These are phyloP conservation scores for Alternaria triticina DNA, from an alignment of 2,329 filamentous ascomycete genomes.

Conservation along the genomic window DNA sequence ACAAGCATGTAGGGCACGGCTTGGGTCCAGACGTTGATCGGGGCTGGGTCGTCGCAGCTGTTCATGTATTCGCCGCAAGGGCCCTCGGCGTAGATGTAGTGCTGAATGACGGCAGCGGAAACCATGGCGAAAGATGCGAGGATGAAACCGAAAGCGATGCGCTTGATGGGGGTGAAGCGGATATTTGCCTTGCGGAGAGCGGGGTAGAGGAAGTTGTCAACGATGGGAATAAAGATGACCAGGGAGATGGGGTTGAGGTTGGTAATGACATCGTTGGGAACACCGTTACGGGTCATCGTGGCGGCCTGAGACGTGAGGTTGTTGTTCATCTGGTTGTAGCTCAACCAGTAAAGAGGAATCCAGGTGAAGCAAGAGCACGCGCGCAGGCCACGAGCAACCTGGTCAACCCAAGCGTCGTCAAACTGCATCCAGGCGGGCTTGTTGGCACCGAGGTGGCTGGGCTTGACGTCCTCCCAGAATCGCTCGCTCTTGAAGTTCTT, in stretches of 20 bases:
- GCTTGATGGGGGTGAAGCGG: constrained; percentile 61
- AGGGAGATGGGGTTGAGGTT: constrained; percentile 62
- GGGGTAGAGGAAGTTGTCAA: constrained; percentile 61
- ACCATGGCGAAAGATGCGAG: constrained; percentile 58
- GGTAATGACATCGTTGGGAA: constrained; percentile 63
- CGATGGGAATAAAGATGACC: constrained; percentile 62
- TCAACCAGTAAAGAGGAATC: constrained; percentile 52
- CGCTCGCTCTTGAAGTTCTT: constrained; percentile 62
- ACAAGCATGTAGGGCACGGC: constrained; percentile 59
- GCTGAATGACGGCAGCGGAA: constrained; percentile 57
- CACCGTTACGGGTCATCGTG: constrained; percentile 59
- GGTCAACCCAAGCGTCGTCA: constrained; percentile 81
- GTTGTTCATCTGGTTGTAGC: constrained; percentile 62
- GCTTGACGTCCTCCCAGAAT: constrained; percentile 74
- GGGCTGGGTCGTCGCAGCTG: constrained; percentile 59
- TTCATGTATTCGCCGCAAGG: constrained; percentile 66
- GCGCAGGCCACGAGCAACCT: constrained; percentile 48
- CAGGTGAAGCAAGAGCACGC: constrained; percentile 61
- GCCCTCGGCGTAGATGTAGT: constrained; percentile 69
- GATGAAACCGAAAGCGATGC: constrained; percentile 60
- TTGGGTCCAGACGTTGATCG: constrained; percentile 69
- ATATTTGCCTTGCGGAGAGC: constrained; percentile 55
- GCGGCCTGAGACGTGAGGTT: constrained; percentile 63
- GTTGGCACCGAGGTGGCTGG: constrained; percentile 63
- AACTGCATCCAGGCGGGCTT: constrained; percentile 80